These are phyloP conservation scores for Curvularia lunata DNA, from an alignment of 2,329 filamentous ascomycete genomes.

Conservation along the genomic window DNA sequence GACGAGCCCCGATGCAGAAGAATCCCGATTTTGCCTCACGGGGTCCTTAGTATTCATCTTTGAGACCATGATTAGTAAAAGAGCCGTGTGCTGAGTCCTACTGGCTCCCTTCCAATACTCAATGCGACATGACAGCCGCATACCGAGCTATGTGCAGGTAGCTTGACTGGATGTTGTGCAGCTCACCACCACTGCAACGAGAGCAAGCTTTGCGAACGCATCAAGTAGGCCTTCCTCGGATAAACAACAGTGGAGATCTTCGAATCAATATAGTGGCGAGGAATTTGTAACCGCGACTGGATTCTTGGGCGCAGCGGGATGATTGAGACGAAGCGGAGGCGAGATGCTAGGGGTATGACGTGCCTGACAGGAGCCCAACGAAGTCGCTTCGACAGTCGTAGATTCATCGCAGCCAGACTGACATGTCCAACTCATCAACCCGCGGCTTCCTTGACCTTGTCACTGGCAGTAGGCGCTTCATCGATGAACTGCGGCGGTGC, in stretches of 20 bases:
- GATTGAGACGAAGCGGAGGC: background rate
- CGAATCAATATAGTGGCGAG: background rate
- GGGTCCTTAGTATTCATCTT: background rate
- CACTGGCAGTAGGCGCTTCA: conserved; percentile 71
- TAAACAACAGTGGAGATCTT: background rate
- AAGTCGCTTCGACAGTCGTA: background rate
- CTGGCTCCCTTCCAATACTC: background rate
- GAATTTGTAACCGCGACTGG: background rate
- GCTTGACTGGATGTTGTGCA: background rate
- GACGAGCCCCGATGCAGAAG: background rate
- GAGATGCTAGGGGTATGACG: background rate
- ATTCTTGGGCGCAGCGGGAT: background rate
- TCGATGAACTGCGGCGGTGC: conserved; percentile 87
- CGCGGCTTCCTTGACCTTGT: conserved; percentile 83
- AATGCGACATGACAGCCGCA: background rate
- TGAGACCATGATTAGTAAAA: background rate
- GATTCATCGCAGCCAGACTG: background rate
- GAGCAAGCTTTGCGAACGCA: too few species aligned
- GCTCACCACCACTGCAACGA: background rate
- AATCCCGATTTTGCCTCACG: background rate
- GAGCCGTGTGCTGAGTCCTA: background rate
- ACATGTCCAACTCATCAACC: conserved; percentile 46
- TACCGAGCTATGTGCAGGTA: too few species aligned
- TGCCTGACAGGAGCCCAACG: background rate
- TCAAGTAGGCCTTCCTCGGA: background rate